Conservation (phyloP, 2,329 filamentous ascomycete species). For the Zalaria sp. region DNA sequence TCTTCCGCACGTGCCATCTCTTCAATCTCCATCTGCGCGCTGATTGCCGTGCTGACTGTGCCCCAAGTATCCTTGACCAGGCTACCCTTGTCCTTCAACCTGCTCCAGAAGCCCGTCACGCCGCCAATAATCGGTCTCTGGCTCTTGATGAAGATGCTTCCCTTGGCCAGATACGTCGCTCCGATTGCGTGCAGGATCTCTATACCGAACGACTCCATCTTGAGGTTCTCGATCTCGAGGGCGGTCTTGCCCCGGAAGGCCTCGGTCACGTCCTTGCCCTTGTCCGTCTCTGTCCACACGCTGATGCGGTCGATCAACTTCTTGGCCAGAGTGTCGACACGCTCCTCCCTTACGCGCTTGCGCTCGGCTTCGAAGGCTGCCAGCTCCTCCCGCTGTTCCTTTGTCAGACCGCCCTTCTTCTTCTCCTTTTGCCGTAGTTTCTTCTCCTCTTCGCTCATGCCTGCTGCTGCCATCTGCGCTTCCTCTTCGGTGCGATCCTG, state of each 20-base stretch:
- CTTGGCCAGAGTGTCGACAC: slow-evolving; percentile 66
- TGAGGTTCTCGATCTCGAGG: slow-evolving; percentile 91
- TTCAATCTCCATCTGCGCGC: slow-evolving; percentile 96
- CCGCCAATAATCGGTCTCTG: slow-evolving; percentile 78
- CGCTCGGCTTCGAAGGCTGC: slow-evolving; percentile 80
- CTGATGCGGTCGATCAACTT: slow-evolving; percentile 84
- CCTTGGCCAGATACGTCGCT: slow-evolving; percentile 78
- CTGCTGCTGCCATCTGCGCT: slow-evolving; percentile 47
- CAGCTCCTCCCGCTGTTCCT: slow-evolving; percentile 88
- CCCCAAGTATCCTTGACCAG: slow-evolving; percentile 98
- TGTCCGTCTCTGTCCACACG: slow-evolving; percentile 96
- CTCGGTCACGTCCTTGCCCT: slow-evolving; percentile 64
- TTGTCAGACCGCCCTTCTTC: slow-evolving; percentile 74
- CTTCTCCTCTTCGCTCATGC: slow-evolving; percentile 58
- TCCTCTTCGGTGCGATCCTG: slow-evolving; percentile 72
- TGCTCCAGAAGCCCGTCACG: slow-evolving; percentile 85
- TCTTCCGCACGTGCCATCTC: slow-evolving; percentile 97
- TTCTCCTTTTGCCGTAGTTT: slow-evolving; percentile 69
- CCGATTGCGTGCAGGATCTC: slow-evolving; percentile 95
- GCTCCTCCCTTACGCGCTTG: slow-evolving; percentile 69
- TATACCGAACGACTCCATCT: slow-evolving; percentile 97
- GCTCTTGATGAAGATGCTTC: slow-evolving; percentile 73
- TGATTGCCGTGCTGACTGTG: slow-evolving; percentile 89
- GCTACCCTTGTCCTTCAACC: slow-evolving; percentile 90
- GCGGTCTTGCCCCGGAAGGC: slow-evolving; percentile 91